Percentiles rank a stretch among this genome's conserved stretches.
These are phyloP conservation scores for Pleoardoris graminearum DNA, from an alignment of 2,329 filamentous ascomycete genomes.

Conservation along the genomic window DNA sequence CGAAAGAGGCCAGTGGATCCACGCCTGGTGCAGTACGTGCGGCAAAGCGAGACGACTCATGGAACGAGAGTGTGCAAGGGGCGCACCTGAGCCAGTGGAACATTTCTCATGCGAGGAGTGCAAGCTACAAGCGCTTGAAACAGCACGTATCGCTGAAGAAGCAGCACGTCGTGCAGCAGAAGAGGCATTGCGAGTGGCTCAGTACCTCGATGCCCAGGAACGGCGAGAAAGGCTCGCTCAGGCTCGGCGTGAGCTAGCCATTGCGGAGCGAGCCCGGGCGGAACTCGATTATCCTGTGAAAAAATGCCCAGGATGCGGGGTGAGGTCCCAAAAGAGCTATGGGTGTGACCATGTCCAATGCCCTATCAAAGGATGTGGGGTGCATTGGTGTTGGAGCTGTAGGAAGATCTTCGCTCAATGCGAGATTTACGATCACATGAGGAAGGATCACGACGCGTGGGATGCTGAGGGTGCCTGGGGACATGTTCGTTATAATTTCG, in stretches of 20 bases:
- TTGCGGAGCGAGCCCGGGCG: slow-evolving; percentile 15
- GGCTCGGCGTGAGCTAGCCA: neutral
- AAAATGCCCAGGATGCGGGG: slow-evolving; percentile 44
- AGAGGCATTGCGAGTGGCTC: slow-evolving; percentile 3
- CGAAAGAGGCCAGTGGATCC: slow-evolving; percentile 51
- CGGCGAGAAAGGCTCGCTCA: neutral
- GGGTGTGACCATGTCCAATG: slow-evolving; percentile 46
- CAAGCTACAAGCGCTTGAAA: slow-evolving; percentile 18
- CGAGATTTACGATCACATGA: slow-evolving; percentile 48
- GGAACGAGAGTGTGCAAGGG: slow-evolving; percentile 51
- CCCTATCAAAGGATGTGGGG: slow-evolving; percentile 37
- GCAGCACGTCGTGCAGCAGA: slow-evolving; percentile 12
- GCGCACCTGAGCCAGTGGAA: slow-evolving; percentile 43
- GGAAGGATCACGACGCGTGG: slow-evolving; percentile 12
- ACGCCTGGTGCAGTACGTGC: slow-evolving; percentile 55
- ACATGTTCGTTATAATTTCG: neutral
- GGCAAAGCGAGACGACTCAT: slow-evolving; percentile 48
- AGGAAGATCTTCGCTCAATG: slow-evolving; percentile 30
- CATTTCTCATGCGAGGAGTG: slow-evolving; percentile 52
- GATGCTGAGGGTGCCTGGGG: neutral
- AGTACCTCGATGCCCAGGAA: neutral
- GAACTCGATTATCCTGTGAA: slow-evolving; percentile 37
- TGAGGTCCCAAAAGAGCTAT: slow-evolving; percentile 42
- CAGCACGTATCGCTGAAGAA: slow-evolving; percentile 14
- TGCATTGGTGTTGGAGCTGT: slow-evolving; percentile 51